Evolutionary conservation across 1,284 basidiomycete genomes (phyloP), one percentile per base, ranked within the genome.

Genomic region (Ustilago xerochloae): DNA sequence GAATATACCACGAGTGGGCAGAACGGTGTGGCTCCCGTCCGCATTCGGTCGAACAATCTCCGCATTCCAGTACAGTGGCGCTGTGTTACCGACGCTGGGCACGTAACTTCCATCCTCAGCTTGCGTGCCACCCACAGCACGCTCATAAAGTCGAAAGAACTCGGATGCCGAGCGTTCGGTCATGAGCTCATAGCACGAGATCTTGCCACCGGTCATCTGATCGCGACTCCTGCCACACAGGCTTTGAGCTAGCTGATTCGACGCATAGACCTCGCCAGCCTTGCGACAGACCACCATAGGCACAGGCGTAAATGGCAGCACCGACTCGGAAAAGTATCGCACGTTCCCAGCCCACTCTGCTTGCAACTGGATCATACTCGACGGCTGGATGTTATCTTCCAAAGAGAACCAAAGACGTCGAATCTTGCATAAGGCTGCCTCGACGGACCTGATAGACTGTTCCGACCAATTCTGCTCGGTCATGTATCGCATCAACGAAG

Each of bases 301-400:
- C 2, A 75, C 48, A 4, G 71, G 66, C 18, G 71, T 63, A 43
- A 70, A 69, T 1, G 71, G 71, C 9, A 75, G 55, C 53, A 75
- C 71, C 26, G 66, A 69, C 26, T 75, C 71, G 38, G 58, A 57
- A 39, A 49, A 75, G 35, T 75, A 75, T 12, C 66, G 62, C 10
- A 75, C 66, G 35, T 75, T 75, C 2, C 71, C 71, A 15, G 71
- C 71, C 71, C 71, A 75, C n/a, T 75, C 71, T 4, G 71, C 71
- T 39, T 75, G 71, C 35, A 75, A 39, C 54, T 70, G 71, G 41
- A 75, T 70, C 66, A 75, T 49, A 56, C 63, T 65, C 38, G 66
- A 75, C 2, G 71, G 71, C 45, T 75, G 71, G 45, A 75, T 65
- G 58, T 75, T 75, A 56, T 75, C 71, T 24, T 75, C 71, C 33